These are phyloP conservation scores for Calophaca sinica DNA, from an alignment of 306 rosid genomes.

Conservation along the genomic window DNA sequence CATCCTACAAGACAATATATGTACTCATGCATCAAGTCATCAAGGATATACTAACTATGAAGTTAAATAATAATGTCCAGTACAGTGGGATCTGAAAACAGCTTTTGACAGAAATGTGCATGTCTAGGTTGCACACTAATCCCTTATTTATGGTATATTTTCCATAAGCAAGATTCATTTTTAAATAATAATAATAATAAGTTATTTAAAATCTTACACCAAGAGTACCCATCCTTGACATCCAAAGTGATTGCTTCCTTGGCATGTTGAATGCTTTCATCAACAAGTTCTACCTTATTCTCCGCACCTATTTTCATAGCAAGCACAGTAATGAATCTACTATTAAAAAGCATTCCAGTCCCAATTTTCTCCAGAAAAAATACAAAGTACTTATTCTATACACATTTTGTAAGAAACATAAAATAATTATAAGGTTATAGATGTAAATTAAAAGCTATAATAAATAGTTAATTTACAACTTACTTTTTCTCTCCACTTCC, in stretches of 20 bases:
- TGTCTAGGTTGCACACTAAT: no score
- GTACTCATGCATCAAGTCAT: no score
- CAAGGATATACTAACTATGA: no score
- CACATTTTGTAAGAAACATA: conserved; percentile 6
- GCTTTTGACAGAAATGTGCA: no score
- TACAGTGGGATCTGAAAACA: no score
- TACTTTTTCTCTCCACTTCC: conserved; percentile 18
- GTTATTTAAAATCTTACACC: conserved; percentile 72
- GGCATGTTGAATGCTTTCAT: conserved; percentile 95
- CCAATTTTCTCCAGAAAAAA: conserved; percentile 8
- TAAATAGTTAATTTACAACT: conserved; percentile 20
- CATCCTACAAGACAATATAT: no score
- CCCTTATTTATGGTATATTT: no score
- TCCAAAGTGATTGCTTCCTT: conserved; percentile 91
- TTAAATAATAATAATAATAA: no score
- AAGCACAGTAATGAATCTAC: conserved; percentile 11
- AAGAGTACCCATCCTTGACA: conserved; percentile 92
- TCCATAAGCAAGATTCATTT: no score
- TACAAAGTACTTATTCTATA: background rate
- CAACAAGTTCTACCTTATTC: conserved; percentile 85
- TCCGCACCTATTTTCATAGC: conserved; percentile 67
- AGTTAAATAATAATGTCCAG: no score
- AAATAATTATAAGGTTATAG: conserved; percentile 9
- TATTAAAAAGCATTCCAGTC: conserved; percentile 31
- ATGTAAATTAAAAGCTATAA: background rate